Evolutionary conservation across 805 yeast genomes (phyloP), one percentile per base, ranked within the genome.

Genomic region (Monosporozyma solicola): DNA sequence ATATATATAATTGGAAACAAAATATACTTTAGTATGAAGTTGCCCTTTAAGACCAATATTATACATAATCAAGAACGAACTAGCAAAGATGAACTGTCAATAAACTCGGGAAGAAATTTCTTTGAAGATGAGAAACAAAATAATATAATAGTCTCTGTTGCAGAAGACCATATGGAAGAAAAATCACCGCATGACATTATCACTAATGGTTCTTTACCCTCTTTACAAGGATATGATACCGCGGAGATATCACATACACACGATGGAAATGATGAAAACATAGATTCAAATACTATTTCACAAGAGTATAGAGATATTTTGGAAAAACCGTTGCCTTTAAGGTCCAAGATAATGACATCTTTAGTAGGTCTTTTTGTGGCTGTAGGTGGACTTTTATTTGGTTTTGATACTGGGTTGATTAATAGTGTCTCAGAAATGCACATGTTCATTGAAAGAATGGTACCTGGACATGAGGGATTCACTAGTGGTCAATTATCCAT

Each of bases 371-470:
- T 80, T 22, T 83, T 89, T 55, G 92, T 94, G 7, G 95, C 96
- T 13, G 78, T 86, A 15, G 97, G 97, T 33, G 97, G 96, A 0
- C 86, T 89, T 64, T 72, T 89, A 44, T 89, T 84, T 64, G 96
- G 96, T 1, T 90, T 87, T 64, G 96, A 89, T 67, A 89, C 96
- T 0, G 97, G 96, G 1, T 71, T 87, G 48, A 85, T 88, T 51
- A 88, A 88, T 64, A 88, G 87, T 55, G 70, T 89, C 3, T 65
- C 85, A 53, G 94, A 87, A 57, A 87, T 89, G 95, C 59, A 69
- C 15, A 86, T 78, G 63, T 89, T 89, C 48, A 74, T 76, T 43
- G 53, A 68, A 1, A 72, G 77, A 47, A 80, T 87, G 57, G 81
- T 92, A 0, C 60, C 74, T 0, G 72, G 78, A 57, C 66, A 72